Evolutionary conservation across 2,329 filamentous ascomycete species (phyloP).

Genomic region (Shiraia sp.): DNA sequence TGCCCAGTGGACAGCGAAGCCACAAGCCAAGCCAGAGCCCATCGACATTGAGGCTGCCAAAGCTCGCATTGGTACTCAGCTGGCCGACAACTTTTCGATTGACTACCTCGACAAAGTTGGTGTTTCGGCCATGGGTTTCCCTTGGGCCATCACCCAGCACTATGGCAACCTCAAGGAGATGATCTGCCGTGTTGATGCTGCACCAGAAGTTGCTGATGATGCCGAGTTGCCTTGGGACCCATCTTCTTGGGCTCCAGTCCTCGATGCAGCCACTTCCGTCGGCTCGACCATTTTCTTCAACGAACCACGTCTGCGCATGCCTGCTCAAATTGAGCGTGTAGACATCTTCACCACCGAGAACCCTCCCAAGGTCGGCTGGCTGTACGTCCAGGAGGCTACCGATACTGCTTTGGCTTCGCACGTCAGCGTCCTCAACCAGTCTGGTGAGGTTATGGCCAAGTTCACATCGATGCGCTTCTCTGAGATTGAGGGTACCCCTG

Average conservation of each 20-base stretch:
- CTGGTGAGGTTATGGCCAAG: constrained; percentile 17
- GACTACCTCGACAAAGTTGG: constrained; percentile 47
- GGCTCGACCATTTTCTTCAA: constrained; percentile 47
- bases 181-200: constrained; percentile 44
- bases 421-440: constrained; percentile 9
- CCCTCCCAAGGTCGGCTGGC: constrained; percentile 40
- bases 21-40: constrained; percentile 1
- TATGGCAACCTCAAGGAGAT: constrained; percentile 44
- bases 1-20: constrained; percentile 3
- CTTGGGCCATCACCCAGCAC: constrained; percentile 47
- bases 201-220: constrained; percentile 12
- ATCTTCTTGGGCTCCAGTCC: constrained; percentile 43
- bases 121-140: constrained; percentile 47
- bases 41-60: constrained; percentile 29
- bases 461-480: constrained; percentile 27
- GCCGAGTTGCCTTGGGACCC: constrained; percentile 29
- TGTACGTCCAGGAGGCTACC: constrained; percentile 35
- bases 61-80: constrained; percentile 26
- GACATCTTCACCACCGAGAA: constrained; percentile 14
- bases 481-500: constrained; percentile 30
- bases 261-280: constrained; percentile 50
- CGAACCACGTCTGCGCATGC: constrained; percentile 44
- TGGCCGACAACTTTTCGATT: constrained; percentile 39
- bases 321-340: constrained; percentile 32
- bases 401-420: constrained; percentile 5